A percentile compares a stretch with the other conserved stretches of the same genome.
Evolutionary conservation across 2,329 filamentous ascomycete species (phyloP).

Genomic region (Xylariaceae sp.): DNA sequence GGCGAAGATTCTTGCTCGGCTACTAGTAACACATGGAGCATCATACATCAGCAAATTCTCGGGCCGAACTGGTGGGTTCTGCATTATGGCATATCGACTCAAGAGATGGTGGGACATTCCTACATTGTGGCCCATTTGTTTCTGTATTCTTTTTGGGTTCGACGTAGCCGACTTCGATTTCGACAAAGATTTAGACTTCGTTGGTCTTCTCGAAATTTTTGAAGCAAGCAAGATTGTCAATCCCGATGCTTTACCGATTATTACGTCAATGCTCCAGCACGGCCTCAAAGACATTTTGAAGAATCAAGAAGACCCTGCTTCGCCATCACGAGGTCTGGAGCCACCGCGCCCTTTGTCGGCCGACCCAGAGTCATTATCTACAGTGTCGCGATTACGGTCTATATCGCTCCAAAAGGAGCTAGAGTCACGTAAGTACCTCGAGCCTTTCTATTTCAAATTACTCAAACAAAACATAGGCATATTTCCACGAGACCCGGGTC

Average conservation of each 20-base stretch:
- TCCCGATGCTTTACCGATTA: conserved; percentile 73
- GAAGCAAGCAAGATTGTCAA: conserved; percentile 64
- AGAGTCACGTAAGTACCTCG: conserved; percentile 45
- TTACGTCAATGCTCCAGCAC: conserved; percentile 82
- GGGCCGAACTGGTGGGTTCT: conserved; percentile 79
- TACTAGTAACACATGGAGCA: conserved; percentile 77
- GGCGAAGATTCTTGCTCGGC: conserved; percentile 74
- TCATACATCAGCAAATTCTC: conserved; percentile 82
- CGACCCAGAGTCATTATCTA: conserved; percentile 25
- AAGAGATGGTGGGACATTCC: conserved; percentile 86
- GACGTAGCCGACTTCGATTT: conserved; percentile 74
- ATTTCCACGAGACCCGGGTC: conserved; percentile 43
- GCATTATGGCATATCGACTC: conserved; percentile 75
- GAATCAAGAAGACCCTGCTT: conserved; percentile 57
- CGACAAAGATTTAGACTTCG: conserved; percentile 68
- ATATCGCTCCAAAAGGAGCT: conserved; percentile 63
- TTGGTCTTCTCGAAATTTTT: conserved; percentile 71
- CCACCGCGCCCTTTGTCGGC: conserved; percentile 22
- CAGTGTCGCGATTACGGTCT: conserved; percentile 51
- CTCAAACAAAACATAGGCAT: conserved; percentile 33
- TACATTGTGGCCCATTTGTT: conserved; percentile 79
- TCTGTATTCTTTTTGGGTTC: conserved; percentile 81
- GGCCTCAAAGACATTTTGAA: conserved; percentile 69
- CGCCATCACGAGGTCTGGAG: conserved; percentile 38
- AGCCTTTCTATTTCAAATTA: background rate